Base-by-base conservation (phyloP, 192 early-diverging fungal genomes). In the Coemansia sp. region DNA sequence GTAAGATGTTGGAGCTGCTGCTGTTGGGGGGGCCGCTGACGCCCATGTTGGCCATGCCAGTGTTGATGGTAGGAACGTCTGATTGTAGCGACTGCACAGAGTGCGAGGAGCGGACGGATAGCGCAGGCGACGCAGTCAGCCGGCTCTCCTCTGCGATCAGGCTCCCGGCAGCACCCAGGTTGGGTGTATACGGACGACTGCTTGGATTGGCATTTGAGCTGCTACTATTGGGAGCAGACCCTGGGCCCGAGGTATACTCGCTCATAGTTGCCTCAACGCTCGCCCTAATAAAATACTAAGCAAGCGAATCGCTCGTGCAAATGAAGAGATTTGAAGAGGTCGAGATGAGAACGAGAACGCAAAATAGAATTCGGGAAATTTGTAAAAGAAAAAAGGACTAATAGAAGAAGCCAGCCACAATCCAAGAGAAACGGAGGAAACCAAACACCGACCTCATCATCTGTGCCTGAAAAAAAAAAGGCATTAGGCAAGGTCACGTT, bases 41-140 rank as follows among this genome's bases (percentile, higher is more conserved):
- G 29, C 76, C 76, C 76, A 83, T 78, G 68, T 71, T 83, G 64
- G 76, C 76, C 76, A 83, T 78, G 24, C 81, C 76, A 5, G 70
- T 70, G 76, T 83, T 83, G 67, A 78, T 83, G 20, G 76, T 75
- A 15, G 75, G 73, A 40, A 74, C 75, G 34, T 78, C 76, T 20
- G 81, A 78, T 32, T 83, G 76, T 36, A 76, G 70, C 59, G 75
- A 78, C 73, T 83, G 81, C 70, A 76, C 70, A 20, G 76, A 78
- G 48, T 76, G 81, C 19, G 70, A 48, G 3, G 76, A 83, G 20
- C 71, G 81, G 53, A 83, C 81, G 0, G 76, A 83, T 10, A 82
- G 67, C 24, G 75, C 80, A 13, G 80, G 80, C 69, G 80, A 82
- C 51, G 74, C 60, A 8, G 79, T 75, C 10, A 71, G 62, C 36